Base-by-base conservation (phyloP, 2,329 filamentous ascomycete species). In the Emmonsiellopsis sp. region DNA sequence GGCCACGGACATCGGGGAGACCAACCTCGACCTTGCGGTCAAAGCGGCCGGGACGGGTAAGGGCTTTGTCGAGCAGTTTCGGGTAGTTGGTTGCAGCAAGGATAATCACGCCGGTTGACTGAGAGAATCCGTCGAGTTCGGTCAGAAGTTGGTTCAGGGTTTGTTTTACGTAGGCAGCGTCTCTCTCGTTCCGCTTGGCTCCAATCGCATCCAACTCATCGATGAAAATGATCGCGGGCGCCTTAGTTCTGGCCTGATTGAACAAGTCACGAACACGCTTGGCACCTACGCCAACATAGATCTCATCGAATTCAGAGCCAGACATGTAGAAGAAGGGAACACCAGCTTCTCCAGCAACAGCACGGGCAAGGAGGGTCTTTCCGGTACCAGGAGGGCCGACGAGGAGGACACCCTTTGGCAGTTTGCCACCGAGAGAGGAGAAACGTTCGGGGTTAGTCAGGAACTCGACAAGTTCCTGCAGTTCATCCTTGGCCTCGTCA, bases 281-380 rank as follows among this genome's bases (percentile, higher is more conserved):
- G 45, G 90, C 90, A 66, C 91, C 90, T 52, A 98, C 93, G 66
- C 93, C 93, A 37, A 98, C 94, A 65, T 96, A 98, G 51, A 98
- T 86, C 71, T 98, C 93, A 65, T 98, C 93, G 66, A 98, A 98
- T 69, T 98, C 93, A 55, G 89, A 95, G 49, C 93, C 93, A 65
- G 93, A 98, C 92, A 98, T 97, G 79, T 96, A 98, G 79, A 97
- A 98, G 79, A 98, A 98, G 1, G 93, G 93, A 14, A 98, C 93
- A 53, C 92, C 93, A 52, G 93, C 91, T 74, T 98, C 93, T 51
- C 93, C 93, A 47, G 93, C 93, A 56, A 98, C 93, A 53, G 93
- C 94, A 64, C 93, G 86, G 58, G 93, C 93, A 56, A 98, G 81
- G 42, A 98, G 81, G 10, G 93, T 98, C 75, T 98, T 98, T 74